phyloP scores from a whole-genome alignment of 176 grass and related monocot genomes.

The Carex kokanica region DNA sequence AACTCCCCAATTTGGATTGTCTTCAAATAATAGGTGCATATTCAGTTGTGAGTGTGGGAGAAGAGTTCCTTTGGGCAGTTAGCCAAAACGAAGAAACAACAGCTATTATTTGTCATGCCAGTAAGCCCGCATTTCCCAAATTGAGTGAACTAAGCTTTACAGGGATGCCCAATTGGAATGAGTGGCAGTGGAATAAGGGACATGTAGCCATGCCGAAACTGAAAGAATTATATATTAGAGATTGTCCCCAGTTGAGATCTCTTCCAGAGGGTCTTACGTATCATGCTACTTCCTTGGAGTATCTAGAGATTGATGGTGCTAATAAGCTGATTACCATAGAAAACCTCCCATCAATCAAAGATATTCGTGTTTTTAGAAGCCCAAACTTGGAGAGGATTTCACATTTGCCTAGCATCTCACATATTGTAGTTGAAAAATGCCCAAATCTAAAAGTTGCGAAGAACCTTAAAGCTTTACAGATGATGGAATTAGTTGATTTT shows the following conservation, averaged over 20 bases:
- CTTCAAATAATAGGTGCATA: neutral
- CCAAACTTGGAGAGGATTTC: too few relatives aligned
- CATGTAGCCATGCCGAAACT: neutral
- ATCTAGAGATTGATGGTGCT: neutral
- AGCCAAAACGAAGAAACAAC: neutral
- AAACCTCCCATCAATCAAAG: too few relatives aligned
- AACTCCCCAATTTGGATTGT: neutral
- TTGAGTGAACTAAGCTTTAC: neutral
- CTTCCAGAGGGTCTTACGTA: neutral
- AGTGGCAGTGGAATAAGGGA: slow-evolving; percentile 7
- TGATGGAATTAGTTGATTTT: neutral
- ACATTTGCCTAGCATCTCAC: too few relatives aligned
- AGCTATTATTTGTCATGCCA: accelerated
- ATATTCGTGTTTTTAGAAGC: too few relatives aligned
- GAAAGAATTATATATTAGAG: neutral
- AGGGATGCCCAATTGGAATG: neutral
- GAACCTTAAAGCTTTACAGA: neutral
- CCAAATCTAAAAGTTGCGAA: neutral
- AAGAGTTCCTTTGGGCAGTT: neutral
- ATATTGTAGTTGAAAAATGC: too few relatives aligned
- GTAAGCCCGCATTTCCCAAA: neutral
- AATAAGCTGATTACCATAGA: too few relatives aligned
- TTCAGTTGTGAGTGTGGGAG: neutral
- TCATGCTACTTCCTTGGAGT: neutral
- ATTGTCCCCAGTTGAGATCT: neutral